Evolutionary conservation across 352 stramenopile genomes (phyloP), one percentile per base, ranked within the genome.

Genomic region (Pythium dissimile): DNA sequence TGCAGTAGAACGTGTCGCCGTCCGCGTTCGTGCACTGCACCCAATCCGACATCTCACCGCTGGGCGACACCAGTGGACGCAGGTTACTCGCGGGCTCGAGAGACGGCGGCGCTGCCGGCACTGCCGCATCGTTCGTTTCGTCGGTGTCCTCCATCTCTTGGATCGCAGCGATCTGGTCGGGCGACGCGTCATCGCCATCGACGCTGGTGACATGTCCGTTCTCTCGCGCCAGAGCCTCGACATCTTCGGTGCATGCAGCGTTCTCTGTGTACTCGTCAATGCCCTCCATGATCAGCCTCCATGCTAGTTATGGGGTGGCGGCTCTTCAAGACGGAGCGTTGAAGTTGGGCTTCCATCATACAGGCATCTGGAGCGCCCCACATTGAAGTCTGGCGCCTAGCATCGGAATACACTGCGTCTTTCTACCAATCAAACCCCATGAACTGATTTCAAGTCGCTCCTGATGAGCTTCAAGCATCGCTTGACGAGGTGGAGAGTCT

Each of bases 1-100:
- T 77, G 20, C 42, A 68, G 43, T 71, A 83, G 60, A 84, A 86
- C 12, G 26, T 48, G 16, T 82, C 69, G n/a, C 71, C 73, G 38
- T 68, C 62, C 12, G 69, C 71, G 16, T 65, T 81, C n/a, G 52
- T 32, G 47, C 66, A 77, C 52, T 73, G 53, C 4, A 70, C 51
- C 75, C 77, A 88, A 28, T 62, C 52, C 24, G 53, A 62, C 39
- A 59, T 43, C 32, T 62, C 53, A 13, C 60, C 60, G 15, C 30
- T 37, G 18, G 27, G 8, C 16, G 50, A 55, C 30, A 59, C n/a
- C n/a, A 68, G 28, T 8, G 45, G 60, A 16, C 52, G 52, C 59
- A 62, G 24, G 34, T 55, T 54, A 13, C 41, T 39, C 23, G 20
- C 28, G 5, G 38, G n/a, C n/a, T n/a, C 31, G 1, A 43, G n/a